These are phyloP conservation scores for Vitis rupestris DNA, from an alignment of 164 flowering plant genomes.

Conservation along the genomic window DNA sequence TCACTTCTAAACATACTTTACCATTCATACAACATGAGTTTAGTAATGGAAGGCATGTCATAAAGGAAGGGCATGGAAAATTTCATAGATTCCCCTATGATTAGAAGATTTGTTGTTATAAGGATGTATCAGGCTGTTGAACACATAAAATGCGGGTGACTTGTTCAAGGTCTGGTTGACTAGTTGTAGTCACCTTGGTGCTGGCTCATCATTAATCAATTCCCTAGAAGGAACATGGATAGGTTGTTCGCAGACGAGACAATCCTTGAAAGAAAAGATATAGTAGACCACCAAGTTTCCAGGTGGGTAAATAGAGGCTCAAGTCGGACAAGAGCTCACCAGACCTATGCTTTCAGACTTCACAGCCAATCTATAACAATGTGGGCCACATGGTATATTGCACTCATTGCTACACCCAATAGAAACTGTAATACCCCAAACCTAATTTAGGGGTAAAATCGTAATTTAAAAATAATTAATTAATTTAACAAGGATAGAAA, in stretches of 20 bases:
- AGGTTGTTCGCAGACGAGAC: neutral
- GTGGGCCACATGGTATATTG: no score
- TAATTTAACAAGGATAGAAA: no score
- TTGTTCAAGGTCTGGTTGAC: no score
- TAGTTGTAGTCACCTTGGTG: no score
- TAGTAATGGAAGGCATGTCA: conserved; percentile 49
- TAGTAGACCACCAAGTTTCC: conserved; percentile 19
- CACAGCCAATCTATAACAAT: no score
- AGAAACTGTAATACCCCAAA: no score
- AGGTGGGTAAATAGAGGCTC: conserved; percentile 21
- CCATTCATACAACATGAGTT: conserved; percentile 60
- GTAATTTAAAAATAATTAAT: no score
- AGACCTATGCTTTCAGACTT: neutral
- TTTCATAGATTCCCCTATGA: conserved; percentile 41
- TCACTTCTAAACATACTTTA: conserved; percentile 74
- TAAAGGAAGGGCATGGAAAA: conserved; percentile 28
- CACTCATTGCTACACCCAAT: no score
- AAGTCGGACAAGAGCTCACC: conserved; percentile 21
- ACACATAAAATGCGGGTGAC: no score
- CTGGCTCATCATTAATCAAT: conserved; percentile 27
- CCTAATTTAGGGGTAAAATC: no score
- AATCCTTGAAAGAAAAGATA: conserved; percentile 23
- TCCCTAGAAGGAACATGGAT: conserved; percentile 16
- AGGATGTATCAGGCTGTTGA: no score
- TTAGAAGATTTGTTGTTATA: conserved; percentile 16